Conservation (phyloP, 768 basidiomycete genomes). For the Macrolepiota albuminosa region DNA sequence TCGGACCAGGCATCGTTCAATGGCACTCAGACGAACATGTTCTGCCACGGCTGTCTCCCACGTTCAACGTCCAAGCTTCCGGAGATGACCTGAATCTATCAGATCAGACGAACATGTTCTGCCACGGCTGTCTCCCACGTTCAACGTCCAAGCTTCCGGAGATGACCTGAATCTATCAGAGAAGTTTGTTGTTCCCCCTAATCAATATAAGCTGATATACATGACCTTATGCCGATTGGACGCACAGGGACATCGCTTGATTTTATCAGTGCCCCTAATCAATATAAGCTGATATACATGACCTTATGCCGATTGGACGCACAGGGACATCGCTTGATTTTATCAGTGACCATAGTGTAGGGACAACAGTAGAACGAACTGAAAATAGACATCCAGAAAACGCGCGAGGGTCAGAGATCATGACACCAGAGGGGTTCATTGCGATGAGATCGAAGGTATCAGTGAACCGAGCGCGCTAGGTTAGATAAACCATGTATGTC, state of each 20-base stretch:
- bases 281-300: not conserved
- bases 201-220: not conserved
- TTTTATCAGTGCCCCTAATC: not conserved
- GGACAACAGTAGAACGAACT: not conserved
- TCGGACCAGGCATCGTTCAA: not conserved
- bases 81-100: not conserved
- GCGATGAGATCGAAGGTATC: constrained; percentile 17
- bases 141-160: not conserved
- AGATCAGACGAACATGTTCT: constrained; percentile 9
- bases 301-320: not conserved
- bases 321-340: constrained; percentile 1
- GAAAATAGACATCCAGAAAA: not conserved
- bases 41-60: constrained; percentile 9
- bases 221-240: not conserved
- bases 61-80: not conserved
- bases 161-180: not conserved
- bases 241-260: constrained; percentile 1
- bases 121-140: constrained; percentile 6
- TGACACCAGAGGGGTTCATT: not conserved
- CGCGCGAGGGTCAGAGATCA: not conserved
- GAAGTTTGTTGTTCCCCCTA: not conserved
- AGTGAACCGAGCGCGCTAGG: not conserved
- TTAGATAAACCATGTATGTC: not conserved
- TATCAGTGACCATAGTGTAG: not conserved
- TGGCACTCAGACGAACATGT: constrained; percentile 9